Conservation (phyloP, 371 early-diverging fungal species). For the Gilbertella persicaria region DNA sequence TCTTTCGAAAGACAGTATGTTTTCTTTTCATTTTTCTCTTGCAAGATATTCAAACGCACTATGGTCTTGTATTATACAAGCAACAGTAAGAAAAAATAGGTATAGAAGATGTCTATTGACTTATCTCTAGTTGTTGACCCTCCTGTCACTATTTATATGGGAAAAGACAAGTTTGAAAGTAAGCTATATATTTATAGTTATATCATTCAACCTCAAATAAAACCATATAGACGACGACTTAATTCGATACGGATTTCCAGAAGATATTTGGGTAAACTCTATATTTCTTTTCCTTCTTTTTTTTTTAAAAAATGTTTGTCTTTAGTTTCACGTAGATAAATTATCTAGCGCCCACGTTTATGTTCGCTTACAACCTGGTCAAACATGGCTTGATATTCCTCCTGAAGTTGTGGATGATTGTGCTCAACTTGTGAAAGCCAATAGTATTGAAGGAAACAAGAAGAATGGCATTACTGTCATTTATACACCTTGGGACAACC, state of each 20-base stretch:
- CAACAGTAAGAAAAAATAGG: conserved; percentile 12
- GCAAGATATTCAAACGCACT: too few species aligned
- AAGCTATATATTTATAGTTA: conserved; percentile 12
- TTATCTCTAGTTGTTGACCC: conserved; percentile 62
- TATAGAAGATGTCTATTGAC: not conserved
- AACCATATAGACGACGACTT: conserved; percentile 81
- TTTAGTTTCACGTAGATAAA: conserved; percentile 95
- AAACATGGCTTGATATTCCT: conserved; percentile 84
- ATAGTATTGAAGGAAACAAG: conserved; percentile 74
- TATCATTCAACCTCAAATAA: not conserved
- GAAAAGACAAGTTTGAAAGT: conserved; percentile 96
- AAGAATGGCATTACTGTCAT: conserved; percentile 81
- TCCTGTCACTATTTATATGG: conserved; percentile 91
- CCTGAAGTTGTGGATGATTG: conserved; percentile 75
- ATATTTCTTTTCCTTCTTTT: not conserved
- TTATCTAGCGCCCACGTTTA: conserved; percentile 97
- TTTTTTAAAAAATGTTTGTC: not conserved
- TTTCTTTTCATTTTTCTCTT: not conserved
- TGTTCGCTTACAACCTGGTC: conserved; percentile 73
- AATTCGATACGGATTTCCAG: conserved; percentile 92
- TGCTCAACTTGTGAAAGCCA: conserved; percentile 95
- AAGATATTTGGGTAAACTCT: conserved; percentile 85
- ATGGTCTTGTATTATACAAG: conserved; percentile 33
- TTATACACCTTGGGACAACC: conserved; percentile 95
- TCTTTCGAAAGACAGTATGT: not conserved